These are phyloP conservation scores for Leishmania amazonensis DNA, from an alignment of 208 protist genomes.

Conservation along the genomic window DNA sequence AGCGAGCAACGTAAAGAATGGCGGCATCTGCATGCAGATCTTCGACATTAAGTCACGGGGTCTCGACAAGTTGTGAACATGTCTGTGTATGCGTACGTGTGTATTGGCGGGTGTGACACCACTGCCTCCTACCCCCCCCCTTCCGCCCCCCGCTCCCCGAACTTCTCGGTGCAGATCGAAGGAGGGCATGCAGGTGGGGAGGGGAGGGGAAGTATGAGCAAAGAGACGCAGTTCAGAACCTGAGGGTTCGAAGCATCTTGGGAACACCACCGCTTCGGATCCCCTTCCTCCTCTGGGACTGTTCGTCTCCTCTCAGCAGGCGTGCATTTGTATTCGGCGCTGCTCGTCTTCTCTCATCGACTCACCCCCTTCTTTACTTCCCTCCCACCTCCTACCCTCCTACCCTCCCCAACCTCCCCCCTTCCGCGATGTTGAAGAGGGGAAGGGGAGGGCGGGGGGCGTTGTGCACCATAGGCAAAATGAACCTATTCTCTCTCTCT, in stretches of 20 bases:
- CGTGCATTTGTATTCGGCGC: neutral
- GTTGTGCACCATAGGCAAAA: neutral
- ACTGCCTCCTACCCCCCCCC: neutral
- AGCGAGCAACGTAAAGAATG: constrained; percentile 56
- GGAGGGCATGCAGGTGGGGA: neutral
- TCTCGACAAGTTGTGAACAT: constrained; percentile 36
- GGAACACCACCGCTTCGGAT: neutral
- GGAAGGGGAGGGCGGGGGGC: neutral
- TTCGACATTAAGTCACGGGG: constrained; percentile 79
- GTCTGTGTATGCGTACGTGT: neutral
- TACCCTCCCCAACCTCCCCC: neutral
- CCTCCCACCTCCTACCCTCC: neutral
- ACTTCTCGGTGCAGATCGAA: neutral
- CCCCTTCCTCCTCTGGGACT: neutral
- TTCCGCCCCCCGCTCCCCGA: too few species aligned
- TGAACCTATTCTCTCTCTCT: neutral
- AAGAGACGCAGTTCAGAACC: neutral
- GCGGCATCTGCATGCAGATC: constrained; percentile 89
- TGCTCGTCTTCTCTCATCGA: neutral
- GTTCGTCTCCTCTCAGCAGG: neutral
- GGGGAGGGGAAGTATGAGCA: neutral
- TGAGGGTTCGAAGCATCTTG: neutral
- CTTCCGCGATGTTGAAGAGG: neutral
- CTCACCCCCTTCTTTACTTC: neutral
- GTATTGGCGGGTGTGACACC: neutral